A percentile compares a stretch with the other conserved stretches of the same genome.
phyloP scores from a whole-genome alignment of 305 asterid genomes.

The Fraxinus nigra region DNA sequence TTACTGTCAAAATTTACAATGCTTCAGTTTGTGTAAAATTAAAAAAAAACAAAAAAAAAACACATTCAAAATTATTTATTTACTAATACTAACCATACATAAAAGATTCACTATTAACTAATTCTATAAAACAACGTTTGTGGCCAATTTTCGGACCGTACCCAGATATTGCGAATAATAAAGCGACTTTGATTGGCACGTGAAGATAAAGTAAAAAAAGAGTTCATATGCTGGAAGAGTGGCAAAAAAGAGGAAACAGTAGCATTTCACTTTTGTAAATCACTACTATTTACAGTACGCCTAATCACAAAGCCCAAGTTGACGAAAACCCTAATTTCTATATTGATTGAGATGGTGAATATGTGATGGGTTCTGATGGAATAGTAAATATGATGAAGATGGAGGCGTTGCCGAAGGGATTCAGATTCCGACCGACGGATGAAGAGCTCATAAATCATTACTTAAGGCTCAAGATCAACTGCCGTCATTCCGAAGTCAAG shows the following conservation, averaged over 20 bases:
- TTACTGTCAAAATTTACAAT: no score
- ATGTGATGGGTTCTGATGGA: neutral
- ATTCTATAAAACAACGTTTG: neutral
- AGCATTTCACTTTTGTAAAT: neutral
- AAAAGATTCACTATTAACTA: no score
- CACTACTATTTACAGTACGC: neutral
- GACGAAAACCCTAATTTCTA: neutral
- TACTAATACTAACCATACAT: no score
- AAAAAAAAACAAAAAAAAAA: no score
- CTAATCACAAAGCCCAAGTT: neutral
- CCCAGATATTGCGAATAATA: neutral
- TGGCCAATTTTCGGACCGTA: neutral
- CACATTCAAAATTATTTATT: no score
- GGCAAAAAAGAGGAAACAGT: neutral
- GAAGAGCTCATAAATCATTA: conserved; percentile 70
- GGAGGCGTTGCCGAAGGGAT: conserved; percentile 67
- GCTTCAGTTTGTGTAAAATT: no score
- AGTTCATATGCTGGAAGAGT: conserved; percentile 22
- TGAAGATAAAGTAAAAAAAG: conserved; percentile 24
- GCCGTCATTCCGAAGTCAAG: conserved; percentile 53
- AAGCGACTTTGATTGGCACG: conserved; percentile 31
- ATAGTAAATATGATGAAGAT: conserved; percentile 28
- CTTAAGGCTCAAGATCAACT: conserved; percentile 66
- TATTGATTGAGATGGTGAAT: neutral
- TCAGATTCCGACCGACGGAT: conserved; percentile 75